phyloP scores from a whole-genome alignment of 345 rosid genomes.

The Populus alba region DNA sequence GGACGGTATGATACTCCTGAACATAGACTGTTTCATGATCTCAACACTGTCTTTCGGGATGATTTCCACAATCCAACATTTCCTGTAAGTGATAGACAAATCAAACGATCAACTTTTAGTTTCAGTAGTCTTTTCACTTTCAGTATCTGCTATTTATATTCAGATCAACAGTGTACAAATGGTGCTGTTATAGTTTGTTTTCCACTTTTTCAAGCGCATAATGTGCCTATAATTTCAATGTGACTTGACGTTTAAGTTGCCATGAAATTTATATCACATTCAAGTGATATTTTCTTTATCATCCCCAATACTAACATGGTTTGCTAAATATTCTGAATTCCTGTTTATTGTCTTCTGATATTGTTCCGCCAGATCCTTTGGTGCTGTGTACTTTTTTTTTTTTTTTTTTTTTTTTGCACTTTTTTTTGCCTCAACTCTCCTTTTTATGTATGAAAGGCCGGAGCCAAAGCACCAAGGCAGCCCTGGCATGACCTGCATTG shows the following conservation, averaged over 20 bases:
- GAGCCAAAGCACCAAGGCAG: slow-evolving; percentile 78
- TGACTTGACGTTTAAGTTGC: not conserved
- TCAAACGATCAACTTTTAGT: not conserved
- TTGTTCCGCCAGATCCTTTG: slow-evolving; percentile 12
- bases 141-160: not conserved
- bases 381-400: not conserved
- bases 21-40: slow-evolving; percentile 58
- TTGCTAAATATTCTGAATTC: not conserved
- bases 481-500: slow-evolving; percentile 98
- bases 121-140: not conserved
- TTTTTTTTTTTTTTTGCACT: not conserved
- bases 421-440: slow-evolving; percentile 4
- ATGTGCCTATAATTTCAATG: not conserved
- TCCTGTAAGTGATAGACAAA: slow-evolving; percentile 56
- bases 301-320: not conserved
- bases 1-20: slow-evolving; percentile 98
- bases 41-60: slow-evolving; percentile 59
- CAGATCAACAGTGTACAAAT: slow-evolving; percentile 1
- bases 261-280: not conserved
- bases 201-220: not conserved
- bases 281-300: not conserved
- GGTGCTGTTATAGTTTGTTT: not conserved
- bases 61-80: slow-evolving; percentile 89
- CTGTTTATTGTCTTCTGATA: not conserved
- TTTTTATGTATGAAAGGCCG: slow-evolving; percentile 41